These are phyloP conservation scores for Suillus decipiens DNA, from an alignment of 768 basidiomycete genomes.

Conservation along the genomic window DNA sequence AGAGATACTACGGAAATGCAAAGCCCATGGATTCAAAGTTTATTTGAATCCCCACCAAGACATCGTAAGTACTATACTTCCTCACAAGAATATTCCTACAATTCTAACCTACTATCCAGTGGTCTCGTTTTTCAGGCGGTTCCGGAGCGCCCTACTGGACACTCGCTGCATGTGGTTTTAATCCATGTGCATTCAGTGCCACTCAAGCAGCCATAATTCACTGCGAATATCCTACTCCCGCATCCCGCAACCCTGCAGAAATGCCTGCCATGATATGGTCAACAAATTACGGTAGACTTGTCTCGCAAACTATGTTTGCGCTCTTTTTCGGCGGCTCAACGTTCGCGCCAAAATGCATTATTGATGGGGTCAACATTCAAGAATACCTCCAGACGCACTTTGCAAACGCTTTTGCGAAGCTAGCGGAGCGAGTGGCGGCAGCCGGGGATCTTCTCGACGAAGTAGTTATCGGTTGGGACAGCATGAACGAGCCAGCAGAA, in stretches of 20 bases:
- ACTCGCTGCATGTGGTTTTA: constrained; percentile 83
- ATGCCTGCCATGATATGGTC: constrained; percentile 97
- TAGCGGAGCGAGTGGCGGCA: constrained; percentile 77
- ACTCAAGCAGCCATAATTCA: constrained; percentile 88
- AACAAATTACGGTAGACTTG: constrained; percentile 91
- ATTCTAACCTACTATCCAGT: constrained; percentile 46
- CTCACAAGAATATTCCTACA: not conserved
- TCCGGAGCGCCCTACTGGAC: constrained; percentile 97
- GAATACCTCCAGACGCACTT: constrained; percentile 82
- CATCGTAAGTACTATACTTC: constrained; percentile 51
- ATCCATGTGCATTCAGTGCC: constrained; percentile 81
- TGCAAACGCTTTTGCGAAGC: constrained; percentile 69
- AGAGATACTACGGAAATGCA: constrained; percentile 84
- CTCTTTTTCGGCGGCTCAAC: constrained; percentile 91
- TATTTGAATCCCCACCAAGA: constrained; percentile 98
- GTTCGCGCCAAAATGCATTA: constrained; percentile 88
- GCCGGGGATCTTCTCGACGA: constrained; percentile 78
- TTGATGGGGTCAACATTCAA: constrained; percentile 92
- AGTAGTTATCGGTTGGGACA: constrained; percentile 96
- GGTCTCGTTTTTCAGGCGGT: constrained; percentile 94
- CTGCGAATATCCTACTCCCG: constrained; percentile 73
- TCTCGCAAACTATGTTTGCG: constrained; percentile 88
- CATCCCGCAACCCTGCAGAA: constrained; percentile 62
- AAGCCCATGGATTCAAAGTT: constrained; percentile 87
- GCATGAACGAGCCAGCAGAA: constrained; percentile 91